Evolutionary conservation across 192 early-diverging fungal species (phyloP).

Genomic region (Coemansia sp.): DNA sequence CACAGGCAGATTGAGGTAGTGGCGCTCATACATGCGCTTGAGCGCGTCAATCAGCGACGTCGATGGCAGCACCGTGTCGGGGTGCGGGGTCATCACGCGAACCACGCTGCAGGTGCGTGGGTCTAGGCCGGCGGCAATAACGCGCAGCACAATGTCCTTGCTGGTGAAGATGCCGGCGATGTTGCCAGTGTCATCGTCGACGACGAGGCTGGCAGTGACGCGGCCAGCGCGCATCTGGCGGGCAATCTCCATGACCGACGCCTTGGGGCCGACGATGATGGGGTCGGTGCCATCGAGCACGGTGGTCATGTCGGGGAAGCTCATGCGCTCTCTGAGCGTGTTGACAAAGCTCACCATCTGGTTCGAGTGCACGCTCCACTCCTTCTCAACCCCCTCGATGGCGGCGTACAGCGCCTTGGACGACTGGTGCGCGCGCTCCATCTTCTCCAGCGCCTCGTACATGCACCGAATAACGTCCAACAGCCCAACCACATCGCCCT

Average conservation of each 20-base stretch:
- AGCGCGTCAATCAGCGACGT: constrained; percentile 80
- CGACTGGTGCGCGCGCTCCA: constrained; percentile 80
- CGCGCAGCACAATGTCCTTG: constrained; percentile 84
- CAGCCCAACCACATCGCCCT: constrained; percentile 79
- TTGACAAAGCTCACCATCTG: constrained; percentile 72
- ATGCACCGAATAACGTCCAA: constrained; percentile 85
- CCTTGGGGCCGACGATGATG: constrained; percentile 61
- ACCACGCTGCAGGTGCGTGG: constrained; percentile 89
- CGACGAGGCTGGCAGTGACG: constrained; percentile 74
- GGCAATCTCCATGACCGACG: constrained; percentile 71
- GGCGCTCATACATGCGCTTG: constrained; percentile 83
- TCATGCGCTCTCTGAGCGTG: constrained; percentile 77
- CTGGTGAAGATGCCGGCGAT: constrained; percentile 92
- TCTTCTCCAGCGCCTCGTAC: constrained; percentile 80
- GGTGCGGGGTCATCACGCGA: constrained; percentile 95
- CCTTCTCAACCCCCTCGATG: constrained; percentile 76
- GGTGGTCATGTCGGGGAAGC: constrained; percentile 84
- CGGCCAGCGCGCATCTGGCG: constrained; percentile 69
- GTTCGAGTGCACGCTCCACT: constrained; percentile 70
- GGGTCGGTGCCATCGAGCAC: constrained; percentile 71
- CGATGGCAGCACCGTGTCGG: constrained; percentile 69
- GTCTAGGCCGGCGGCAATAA: constrained; percentile 83
- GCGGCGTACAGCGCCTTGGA: constrained; percentile 79
- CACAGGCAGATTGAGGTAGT: constrained; percentile 82
- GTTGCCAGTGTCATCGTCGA: constrained; percentile 59